A percentile compares a stretch with the other conserved stretches of the same genome.
These are phyloP conservation scores for Tolypocladium capitatum DNA, from an alignment of 2,329 filamentous ascomycete species.

Conservation along the genomic window DNA sequence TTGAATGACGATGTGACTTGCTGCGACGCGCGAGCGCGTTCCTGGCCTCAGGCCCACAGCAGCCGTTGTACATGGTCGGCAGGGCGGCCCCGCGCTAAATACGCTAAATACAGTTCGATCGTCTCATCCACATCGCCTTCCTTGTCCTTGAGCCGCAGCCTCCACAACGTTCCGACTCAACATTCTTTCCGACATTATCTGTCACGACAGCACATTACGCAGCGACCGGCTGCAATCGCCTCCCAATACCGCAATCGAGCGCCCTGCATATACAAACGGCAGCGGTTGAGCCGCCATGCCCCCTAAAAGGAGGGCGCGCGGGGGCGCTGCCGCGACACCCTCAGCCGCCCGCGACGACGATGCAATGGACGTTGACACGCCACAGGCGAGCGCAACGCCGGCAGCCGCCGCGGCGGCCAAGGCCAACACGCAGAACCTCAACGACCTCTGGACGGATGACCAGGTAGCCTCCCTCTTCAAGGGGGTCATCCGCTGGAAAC, in stretches of 20 bases:
- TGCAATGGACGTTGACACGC: conserved; percentile 46
- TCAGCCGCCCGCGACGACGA: conserved; percentile 42
- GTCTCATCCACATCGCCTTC: neutral
- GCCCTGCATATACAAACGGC: neutral
- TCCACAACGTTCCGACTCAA: too few relatives aligned
- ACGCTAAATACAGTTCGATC: neutral
- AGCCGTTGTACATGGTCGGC: too few relatives aligned
- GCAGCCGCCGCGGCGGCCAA: conserved; percentile 10
- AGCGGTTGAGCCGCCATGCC: conserved; percentile 36
- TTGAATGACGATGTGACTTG: neutral
- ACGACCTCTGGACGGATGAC: conserved; percentile 86
- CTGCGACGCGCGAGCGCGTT: neutral
- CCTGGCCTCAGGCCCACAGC: neutral
- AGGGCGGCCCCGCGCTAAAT: neutral
- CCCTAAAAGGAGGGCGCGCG: conserved; percentile 54
- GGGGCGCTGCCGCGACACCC: conserved; percentile 44
- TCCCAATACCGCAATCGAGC: neutral
- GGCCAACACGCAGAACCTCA: conserved; percentile 15
- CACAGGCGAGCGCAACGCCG: conserved; percentile 37
- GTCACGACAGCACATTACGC: neutral
- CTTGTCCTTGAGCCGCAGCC: too few relatives aligned
- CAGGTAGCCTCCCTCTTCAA: conserved; percentile 90
- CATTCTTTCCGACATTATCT: neutral
- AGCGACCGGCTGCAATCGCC: neutral
- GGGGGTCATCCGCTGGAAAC: conserved; percentile 86